phyloP scores from a whole-genome alignment of 1,284 basidiomycete genomes.

The Trichosporon coremiiforme region DNA sequence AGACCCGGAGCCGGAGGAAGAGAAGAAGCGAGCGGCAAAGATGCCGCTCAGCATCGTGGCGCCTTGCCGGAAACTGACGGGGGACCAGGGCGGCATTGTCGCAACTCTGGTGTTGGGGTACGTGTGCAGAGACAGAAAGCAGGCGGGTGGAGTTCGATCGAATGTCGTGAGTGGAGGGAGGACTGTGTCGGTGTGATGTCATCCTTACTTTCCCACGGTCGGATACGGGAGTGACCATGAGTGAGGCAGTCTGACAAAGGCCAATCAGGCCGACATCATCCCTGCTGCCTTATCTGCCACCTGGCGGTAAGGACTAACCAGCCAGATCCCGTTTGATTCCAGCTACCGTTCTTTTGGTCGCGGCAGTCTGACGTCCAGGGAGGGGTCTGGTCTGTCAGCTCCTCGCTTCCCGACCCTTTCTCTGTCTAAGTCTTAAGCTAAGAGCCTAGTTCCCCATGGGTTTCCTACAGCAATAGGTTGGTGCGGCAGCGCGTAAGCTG shows the following conservation, averaged over 20 bases:
- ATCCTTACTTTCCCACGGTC: not conserved
- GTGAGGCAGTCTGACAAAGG: no score
- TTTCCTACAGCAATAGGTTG: no score
- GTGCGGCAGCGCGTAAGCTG: no score
- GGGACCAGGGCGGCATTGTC: conserved; percentile 17
- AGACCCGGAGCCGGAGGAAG: not conserved
- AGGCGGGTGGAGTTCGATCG: not conserved
- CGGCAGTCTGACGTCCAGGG: not conserved
- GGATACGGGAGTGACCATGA: no score
- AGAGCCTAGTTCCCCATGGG: no score
- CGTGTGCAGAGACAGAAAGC: not conserved
- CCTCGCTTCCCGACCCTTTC: no score
- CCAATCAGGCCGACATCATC: no score
- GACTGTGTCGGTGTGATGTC: not conserved
- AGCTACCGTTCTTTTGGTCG: not conserved
- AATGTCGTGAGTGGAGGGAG: not conserved
- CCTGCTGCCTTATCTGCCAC: not conserved
- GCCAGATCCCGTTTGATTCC: not conserved
- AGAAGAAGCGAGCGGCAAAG: conserved; percentile 17
- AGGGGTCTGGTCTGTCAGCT: no score
- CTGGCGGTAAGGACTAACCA: not conserved
- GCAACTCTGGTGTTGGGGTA: not conserved
- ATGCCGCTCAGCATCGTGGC: conserved; percentile 4
- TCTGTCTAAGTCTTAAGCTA: no score
- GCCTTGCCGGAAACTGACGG: not conserved